Base-by-base conservation (phyloP, 1,284 basidiomycete genomes). In the Sporisorium graminicola region DNA sequence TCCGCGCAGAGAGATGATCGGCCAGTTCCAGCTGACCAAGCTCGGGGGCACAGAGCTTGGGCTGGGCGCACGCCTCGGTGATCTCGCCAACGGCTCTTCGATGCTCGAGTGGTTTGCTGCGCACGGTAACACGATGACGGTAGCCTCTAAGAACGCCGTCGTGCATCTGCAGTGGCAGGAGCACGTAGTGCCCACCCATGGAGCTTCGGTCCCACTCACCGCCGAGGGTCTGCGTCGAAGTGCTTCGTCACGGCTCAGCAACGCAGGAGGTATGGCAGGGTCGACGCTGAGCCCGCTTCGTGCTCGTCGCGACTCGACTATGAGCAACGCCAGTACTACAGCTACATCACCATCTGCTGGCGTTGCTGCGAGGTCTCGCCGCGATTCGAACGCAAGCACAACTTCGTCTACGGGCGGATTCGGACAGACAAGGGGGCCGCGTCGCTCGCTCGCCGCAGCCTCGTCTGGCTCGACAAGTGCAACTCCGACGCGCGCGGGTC, bases 91-190 rank as follows among this genome's bases (percentile, higher is more conserved):
- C 47, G 73, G 71, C 20, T 50, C 59, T 0, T 71, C 62, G 35
- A 81, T 81, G 79, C 69, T 81, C 50, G 77, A 79, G 50, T 82
- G 93, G 93, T 95, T 95, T 81, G 93, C 93, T 7, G 94, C 93
- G 0, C 93, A 95, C 78, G 93, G 93, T 0, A 90, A 91, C 16
- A 92, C 93, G 81, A 94, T 95, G 91, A 94, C 94, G 24, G 93
- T 94, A 7, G 94, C 93, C 0, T 94, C 93, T 0, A 94, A 94
- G 86, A 93, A 92, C 10, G 88, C 94, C 31, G 93, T 95, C 66
- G 87, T 95, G 46, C 94, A 94, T 76, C 87, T 95, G 3, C 91
- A 94, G 85, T 95, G 94, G 94, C 91, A 90, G 65, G 92, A 94
- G 85, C 89, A 89, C 40, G 65, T 83, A n/a, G 78, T 77, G 29